Conservation (phyloP, 1,284 basidiomycete genomes). For the Limonomyces culmigenus region DNA sequence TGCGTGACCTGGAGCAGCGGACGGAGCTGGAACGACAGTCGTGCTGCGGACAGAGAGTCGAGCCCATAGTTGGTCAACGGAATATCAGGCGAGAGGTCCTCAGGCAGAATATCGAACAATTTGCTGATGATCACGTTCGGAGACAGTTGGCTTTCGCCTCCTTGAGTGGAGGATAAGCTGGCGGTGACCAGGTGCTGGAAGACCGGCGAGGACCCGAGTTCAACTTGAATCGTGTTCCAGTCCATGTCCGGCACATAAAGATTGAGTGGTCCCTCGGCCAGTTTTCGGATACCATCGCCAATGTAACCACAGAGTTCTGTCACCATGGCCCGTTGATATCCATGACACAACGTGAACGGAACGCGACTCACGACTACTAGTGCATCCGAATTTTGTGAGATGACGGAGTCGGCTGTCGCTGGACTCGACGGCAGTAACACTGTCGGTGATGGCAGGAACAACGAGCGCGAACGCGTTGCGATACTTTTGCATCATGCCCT, state of each 20-base stretch:
- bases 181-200: slow-evolving; percentile 11
- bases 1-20: slow-evolving; percentile 16
- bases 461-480: slow-evolving; percentile 20
- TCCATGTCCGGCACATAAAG: slow-evolving; percentile 17
- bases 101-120: slow-evolving; percentile 13
- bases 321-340: neutral
- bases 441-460: slow-evolving; percentile 17
- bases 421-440: slow-evolving; percentile 5
- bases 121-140: slow-evolving; percentile 3
- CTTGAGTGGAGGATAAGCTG: slow-evolving; percentile 1
- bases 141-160: slow-evolving; percentile 1
- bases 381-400: slow-evolving; percentile 13
- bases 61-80: slow-evolving; percentile 24
- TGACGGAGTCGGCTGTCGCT: slow-evolving; percentile 2
- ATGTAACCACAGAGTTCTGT: slow-evolving; percentile 17
- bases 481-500: slow-evolving; percentile 12
- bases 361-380: slow-evolving; percentile 12
- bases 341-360: neutral
- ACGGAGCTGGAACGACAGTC: slow-evolving; percentile 17
- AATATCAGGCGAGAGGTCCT: slow-evolving; percentile 18
- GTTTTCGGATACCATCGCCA: slow-evolving; percentile 13
- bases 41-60: slow-evolving; percentile 21
- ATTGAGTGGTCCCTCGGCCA: slow-evolving; percentile 9
- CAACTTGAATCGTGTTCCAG: slow-evolving; percentile 12
- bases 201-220: slow-evolving; percentile 11